Evolutionary conservation across 2,329 filamentous ascomycete genomes (phyloP), one percentile per base, ranked within the genome.

Genomic region (Leptographium radiaticola): DNA sequence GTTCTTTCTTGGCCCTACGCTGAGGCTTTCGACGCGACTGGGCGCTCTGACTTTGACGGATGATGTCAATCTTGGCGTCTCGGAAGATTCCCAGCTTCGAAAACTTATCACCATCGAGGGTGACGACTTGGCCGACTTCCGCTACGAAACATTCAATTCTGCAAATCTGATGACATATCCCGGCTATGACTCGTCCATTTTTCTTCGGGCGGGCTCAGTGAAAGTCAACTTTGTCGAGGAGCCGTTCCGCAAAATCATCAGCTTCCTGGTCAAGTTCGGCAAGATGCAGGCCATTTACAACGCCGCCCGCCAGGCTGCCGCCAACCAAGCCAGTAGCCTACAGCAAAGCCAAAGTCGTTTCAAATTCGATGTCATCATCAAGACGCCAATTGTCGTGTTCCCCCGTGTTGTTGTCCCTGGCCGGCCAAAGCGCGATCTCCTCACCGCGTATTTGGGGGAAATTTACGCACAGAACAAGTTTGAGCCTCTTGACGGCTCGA

Each of bases 211-310:
- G 18, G 93, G 93, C 1, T 98, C 93, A 0, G 85, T 98, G 67
- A 97, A 95, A 70, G 76, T 98, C 65, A 97, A 96, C 66, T 98
- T 99, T 66, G 72, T 97, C 5, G 91, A 96, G 57, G 94, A 98
- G 67, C 93, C 93, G 0, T 96, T 97, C 74, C 83, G 93, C 52
- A 97, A 97, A 70, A 97, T 99, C 59, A 88, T 98, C 68, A 88
- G 94, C 60, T 99, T 98, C 68, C 75, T 95, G 45, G 89, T 99
- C 66, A 98, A 98, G 63, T 99, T 99, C 66, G 93, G 94, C 57
- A 95, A 95, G 70, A 99, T 99, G 93, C 93, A 98, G 68, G 91
- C 93, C 25, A 86, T 98, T 52, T 98, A 95, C 74, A 98, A 99
- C 64, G 91, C 93, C 44, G 93, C 94, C 13, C 82, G 94, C 38